Evolutionary conservation across 208 protist genomes (phyloP).

Genomic region (Wallacemonas sp.): DNA sequence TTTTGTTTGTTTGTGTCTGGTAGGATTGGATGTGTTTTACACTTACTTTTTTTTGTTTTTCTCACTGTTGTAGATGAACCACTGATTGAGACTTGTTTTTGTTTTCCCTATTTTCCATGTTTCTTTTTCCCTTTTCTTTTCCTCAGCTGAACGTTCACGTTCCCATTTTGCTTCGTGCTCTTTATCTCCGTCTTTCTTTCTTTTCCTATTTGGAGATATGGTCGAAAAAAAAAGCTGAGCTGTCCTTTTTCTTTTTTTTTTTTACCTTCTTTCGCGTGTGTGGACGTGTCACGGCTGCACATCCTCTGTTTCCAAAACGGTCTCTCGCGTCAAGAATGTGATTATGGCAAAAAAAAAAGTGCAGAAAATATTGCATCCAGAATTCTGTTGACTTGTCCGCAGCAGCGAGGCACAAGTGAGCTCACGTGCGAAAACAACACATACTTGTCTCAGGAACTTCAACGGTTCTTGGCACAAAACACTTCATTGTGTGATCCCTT

Average conservation of each 20-base stretch:
- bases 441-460: no score
- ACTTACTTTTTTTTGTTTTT: slow-evolving; percentile 8
- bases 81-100: not conserved
- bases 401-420: no score
- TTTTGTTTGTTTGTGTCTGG: not conserved
- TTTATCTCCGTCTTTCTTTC: slow-evolving; percentile 18
- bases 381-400: no score
- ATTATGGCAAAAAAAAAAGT: slow-evolving; percentile 10
- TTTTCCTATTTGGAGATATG: slow-evolving; percentile 17
- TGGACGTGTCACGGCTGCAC: no score
- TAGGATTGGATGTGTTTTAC: slow-evolving; percentile 5
- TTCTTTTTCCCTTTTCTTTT: slow-evolving; percentile 18
- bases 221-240: no score
- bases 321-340: no score
- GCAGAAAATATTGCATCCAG: no score
- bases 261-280: slow-evolving; percentile 10
- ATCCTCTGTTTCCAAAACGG: no score
- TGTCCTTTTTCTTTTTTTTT: slow-evolving; percentile 13
- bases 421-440: no score
- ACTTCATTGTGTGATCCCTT: not conserved
- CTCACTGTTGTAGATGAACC: not conserved
- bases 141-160: not conserved
- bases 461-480: no score
- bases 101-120: not conserved
- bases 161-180: not conserved